Evolutionary conservation across 495 filamentous ascomycete species (phyloP).

Genomic region (Hyaloscypha bicolor): DNA sequence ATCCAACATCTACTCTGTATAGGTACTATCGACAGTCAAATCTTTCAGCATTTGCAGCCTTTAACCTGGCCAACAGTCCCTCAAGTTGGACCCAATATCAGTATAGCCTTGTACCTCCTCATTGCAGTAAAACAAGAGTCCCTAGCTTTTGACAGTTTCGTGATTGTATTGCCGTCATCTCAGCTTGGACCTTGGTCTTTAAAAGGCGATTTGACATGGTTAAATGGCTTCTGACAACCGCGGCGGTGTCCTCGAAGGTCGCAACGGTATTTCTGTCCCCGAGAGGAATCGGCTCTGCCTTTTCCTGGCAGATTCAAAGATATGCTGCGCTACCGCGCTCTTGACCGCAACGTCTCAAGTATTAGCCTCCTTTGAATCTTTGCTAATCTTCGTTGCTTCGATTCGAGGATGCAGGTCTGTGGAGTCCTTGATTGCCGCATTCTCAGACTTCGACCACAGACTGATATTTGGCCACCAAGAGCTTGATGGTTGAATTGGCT

Average conservation of each 20-base stretch:
- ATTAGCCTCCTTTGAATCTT: neutral
- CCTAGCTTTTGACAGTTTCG: too few relatives aligned
- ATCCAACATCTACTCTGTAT: too few relatives aligned
- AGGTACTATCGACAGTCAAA: too few relatives aligned
- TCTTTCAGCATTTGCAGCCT: too few relatives aligned
- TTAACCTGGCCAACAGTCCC: neutral
- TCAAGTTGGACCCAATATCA: neutral
- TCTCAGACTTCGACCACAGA: slow-evolving; percentile 18
- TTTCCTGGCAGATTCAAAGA: neutral
- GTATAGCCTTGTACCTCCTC: neutral
- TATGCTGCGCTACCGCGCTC: neutral
- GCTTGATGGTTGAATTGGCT: slow-evolving; percentile 12
- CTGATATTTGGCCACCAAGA: slow-evolving; percentile 27
- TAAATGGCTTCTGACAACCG: too few relatives aligned
- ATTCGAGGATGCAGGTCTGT: neutral
- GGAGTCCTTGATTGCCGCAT: neutral
- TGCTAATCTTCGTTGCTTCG: neutral
- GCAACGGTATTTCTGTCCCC: too few relatives aligned
- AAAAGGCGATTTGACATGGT: too few relatives aligned
- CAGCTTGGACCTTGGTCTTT: too few relatives aligned
- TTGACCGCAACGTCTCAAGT: neutral
- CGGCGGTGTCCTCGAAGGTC: too few relatives aligned
- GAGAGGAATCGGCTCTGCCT: neutral
- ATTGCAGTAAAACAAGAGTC: too few relatives aligned
- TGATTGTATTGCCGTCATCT: too few relatives aligned